A percentile compares a stretch with the other conserved stretches of the same genome.
Evolutionary conservation across 176 grass and related monocot species (phyloP).

Genomic region (Bromus sterilis): DNA sequence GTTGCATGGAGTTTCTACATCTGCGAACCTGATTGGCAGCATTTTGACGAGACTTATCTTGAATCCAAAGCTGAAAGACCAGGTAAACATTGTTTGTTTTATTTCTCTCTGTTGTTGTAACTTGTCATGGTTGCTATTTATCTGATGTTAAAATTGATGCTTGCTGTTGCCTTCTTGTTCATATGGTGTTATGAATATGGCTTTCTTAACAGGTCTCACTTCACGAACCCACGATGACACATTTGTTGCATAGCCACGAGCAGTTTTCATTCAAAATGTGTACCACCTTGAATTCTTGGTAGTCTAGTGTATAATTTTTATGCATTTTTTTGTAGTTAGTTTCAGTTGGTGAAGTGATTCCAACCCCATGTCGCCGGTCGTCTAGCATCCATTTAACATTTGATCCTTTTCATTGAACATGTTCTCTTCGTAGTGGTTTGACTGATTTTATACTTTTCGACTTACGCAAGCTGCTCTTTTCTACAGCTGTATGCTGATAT

Average conservation of each 20-base stretch:
- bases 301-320: background rate
- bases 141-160: conserved; percentile 10
- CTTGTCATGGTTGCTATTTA: background rate
- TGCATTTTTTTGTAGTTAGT: background rate
- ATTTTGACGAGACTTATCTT: conserved; percentile 64
- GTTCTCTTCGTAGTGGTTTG: background rate
- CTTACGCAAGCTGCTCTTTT: conserved; percentile 8
- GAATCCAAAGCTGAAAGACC: conserved; percentile 56
- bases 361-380: background rate
- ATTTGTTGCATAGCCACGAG: too few relatives aligned
- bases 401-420: too few relatives aligned
- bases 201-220: background rate
- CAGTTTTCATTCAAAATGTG: too few relatives aligned
- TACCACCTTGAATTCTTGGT: background rate
- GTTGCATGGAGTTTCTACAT: conserved; percentile 86
- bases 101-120: conserved; percentile 15
- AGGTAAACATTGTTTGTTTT: conserved; percentile 42
- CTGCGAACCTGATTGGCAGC: conserved; percentile 59
- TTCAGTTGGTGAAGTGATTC: background rate
- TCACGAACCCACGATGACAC: too few relatives aligned
- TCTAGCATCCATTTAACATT: too few relatives aligned
- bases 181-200: background rate
- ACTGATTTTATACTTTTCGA: background rate
- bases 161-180: conserved; percentile 8
- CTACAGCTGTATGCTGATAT: conserved; percentile 70